Evolutionary conservation across 2,329 filamentous ascomycete species (phyloP), one percentile per base, ranked within the genome.

Genomic region (Berkeleyomyces rouxiae): DNA sequence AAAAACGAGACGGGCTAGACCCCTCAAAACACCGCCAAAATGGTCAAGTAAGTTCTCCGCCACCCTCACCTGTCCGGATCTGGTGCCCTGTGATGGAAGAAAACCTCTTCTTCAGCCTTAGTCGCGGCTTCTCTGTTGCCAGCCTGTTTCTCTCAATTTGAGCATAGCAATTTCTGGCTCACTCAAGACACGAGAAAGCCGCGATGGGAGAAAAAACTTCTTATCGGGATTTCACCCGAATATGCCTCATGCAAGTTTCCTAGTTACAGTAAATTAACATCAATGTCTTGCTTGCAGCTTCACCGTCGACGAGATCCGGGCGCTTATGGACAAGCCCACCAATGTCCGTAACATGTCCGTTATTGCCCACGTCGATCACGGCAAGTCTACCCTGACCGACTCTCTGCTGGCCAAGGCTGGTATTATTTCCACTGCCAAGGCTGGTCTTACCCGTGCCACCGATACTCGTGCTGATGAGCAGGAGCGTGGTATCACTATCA

Each of bases 281-380:
- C n/a, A 37, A 49, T 33, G 36, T 33, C 69, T 68, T 66, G 66
- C 66, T 68, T 69, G 75, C 74, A 96, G 91, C 86, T 97, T 97
- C 86, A 97, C 93, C 74, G 86, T 96, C 80, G 92, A 97, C 77
- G 91, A 90, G 84, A 88, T 90, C 77, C 85, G 86, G 77, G 70
- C 67, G 72, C 72, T 88, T 75, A 88, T 88, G 87, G 86, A 90
- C 84, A 85, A 86, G 79, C 85, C 87, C 70, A 80, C 76, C 74
- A 86, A 86, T 77, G 82, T 86, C 76, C 81, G 82, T 78, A 97
- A 97, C 86, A 97, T 96, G 92, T 96, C 90, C 81, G 93, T 99
- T 78, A 97, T 97, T 90, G 93, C 93, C 78, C 93, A 99, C 82
- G 91, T 99, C 86, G 93, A 99, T 80, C 93, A 99, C 85, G 93